Conservation (phyloP, 225 moss, liverwort and hornwort genomes). For the Physcomitrellopsis africana region DNA sequence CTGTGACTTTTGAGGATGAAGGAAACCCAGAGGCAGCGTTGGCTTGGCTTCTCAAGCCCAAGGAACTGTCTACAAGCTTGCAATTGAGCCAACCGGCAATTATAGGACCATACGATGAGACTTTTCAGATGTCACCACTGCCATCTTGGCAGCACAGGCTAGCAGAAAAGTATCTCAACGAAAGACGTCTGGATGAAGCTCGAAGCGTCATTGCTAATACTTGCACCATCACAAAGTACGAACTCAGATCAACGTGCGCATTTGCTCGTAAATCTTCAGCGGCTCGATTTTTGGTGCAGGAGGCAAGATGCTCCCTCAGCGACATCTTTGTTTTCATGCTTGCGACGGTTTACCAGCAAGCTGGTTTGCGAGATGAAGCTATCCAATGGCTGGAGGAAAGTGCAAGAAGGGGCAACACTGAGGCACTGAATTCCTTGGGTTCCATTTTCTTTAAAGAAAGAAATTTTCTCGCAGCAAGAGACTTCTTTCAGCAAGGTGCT, state of each 20-base stretch:
- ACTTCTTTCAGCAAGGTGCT: conserved; percentile 4
- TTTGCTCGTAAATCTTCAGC: conserved; percentile 16
- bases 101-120: conserved; percentile 9
- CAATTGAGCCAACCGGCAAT: neutral
- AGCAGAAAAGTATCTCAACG: conserved; percentile 24
- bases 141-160: conserved; percentile 25
- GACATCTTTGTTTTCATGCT: neutral
- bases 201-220: conserved; percentile 11
- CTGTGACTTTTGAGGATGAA: conserved; percentile 23
- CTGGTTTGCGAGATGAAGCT: conserved; percentile 21
- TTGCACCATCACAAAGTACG: neutral
- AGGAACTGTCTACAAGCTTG: conserved; percentile 1
- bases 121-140: conserved; percentile 10
- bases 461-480: neutral
- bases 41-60: conserved; percentile 24
- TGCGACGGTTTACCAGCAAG: conserved; percentile 2
- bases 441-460: conserved; percentile 6
- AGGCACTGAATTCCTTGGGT: conserved; percentile 10
- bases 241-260: neutral
- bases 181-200: conserved; percentile 16
- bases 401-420: neutral
- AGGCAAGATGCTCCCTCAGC: conserved; percentile 15
- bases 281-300: conserved; percentile 14
- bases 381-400: conserved; percentile 14
- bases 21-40: conserved; percentile 19